Evolutionary conservation across 225 moss, liverwort and hornwort species (phyloP), one percentile per base, ranked within the genome.

Genomic region (Pseudoscleropodium purum): DNA sequence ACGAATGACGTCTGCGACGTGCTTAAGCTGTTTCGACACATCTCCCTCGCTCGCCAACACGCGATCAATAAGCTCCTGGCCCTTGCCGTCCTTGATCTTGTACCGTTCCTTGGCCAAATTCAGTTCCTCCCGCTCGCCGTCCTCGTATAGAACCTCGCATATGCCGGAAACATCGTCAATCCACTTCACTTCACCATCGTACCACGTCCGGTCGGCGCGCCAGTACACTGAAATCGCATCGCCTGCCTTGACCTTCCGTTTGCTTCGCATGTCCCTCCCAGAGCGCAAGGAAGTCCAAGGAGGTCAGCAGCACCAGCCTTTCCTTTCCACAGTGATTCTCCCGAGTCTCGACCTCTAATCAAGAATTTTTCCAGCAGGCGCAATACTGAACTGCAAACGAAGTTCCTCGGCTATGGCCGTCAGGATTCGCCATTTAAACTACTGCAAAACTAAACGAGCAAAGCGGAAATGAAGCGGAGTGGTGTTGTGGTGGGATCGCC

Each of bases 61-160:
- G 79, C 79, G 84, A 39, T 90, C 90, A 65, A 88, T 43, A 20
- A 91, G 76, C 81, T 86, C 82, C 39, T 77, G 49, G 24, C 61
- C 81, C 33, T 87, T 91, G 74, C 82, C 69, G 72, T 51, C 86
- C 60, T 89, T 85, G 52, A 90, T 61, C 83, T 82, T 93, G 77
- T 87, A 93, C 67, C 24, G 82, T 36, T 91, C 90, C 49, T 93
- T 87, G 49, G 64, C 54, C 72, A 93, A 89, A 74, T 84, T 91
- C 82, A 93, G 73, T 77, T 75, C 59, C 90, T 91, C 93, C 65
- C 91, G 85, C 73, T 93, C 91, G 47, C 91, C 93, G 79, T 93
- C 91, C 54, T 91, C 85, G 43, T 91, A 91, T 13, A 91, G 73
- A 65, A 91, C 88, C 77, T 90, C 90, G 43, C 88, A 92, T 34